phyloP scores from a whole-genome alignment of 176 grass and related monocot genomes.

The Elymus sibiricus region DNA sequence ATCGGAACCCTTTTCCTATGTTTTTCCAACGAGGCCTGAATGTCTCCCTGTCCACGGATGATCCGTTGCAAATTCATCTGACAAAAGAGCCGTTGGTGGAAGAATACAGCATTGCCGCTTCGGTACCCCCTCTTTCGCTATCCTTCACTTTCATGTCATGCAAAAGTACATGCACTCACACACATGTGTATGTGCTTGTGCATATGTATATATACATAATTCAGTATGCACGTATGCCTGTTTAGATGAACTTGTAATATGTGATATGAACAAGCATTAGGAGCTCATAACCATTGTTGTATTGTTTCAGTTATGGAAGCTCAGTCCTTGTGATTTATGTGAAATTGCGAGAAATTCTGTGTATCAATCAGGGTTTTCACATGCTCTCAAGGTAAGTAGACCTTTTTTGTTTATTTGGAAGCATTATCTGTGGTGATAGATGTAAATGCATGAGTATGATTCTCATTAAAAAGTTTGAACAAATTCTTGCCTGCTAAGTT shows the following conservation, averaged over 20 bases:
- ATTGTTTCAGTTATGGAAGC: conserved; percentile 87
- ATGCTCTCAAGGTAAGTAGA: conserved; percentile 68
- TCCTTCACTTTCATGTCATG: background rate
- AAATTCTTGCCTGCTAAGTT: background rate
- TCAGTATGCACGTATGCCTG: background rate
- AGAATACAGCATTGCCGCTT: conserved; percentile 99
- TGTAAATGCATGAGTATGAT: background rate
- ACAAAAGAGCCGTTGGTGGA: conserved; percentile 99
- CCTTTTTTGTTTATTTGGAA: background rate
- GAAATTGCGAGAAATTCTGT: conserved; percentile 97
- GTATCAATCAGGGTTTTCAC: conserved; percentile 95
- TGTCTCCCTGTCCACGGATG: conserved; percentile 93
- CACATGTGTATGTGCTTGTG: background rate
- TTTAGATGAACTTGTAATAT: background rate
- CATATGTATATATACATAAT: background rate
- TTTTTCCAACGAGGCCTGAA: conserved; percentile 94
- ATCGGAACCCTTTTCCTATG: conserved; percentile 85
- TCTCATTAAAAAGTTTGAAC: background rate
- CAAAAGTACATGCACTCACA: background rate
- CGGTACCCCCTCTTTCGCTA: conserved; percentile 53
- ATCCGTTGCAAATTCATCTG: conserved; percentile 99
- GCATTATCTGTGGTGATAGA: background rate
- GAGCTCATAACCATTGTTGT: conserved; percentile 7
- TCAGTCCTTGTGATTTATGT: conserved; percentile 97
- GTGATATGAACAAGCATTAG: background rate